Percentiles rank a stretch among this genome's conserved stretches.
These are phyloP conservation scores for Aegle marmelos DNA, from an alignment of 345 rosid species.

Conservation along the genomic window DNA sequence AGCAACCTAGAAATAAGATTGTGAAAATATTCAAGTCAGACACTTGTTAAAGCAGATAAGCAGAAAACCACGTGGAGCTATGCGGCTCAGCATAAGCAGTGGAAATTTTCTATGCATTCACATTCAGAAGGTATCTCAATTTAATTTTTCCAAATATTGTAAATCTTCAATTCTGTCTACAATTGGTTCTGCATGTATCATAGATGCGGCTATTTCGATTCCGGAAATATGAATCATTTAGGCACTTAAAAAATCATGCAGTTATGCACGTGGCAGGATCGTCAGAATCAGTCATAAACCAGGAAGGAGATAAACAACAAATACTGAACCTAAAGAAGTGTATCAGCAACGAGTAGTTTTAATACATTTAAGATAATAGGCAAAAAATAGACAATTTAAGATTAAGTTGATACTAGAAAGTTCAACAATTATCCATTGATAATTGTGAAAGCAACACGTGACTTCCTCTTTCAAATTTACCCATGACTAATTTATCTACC, in stretches of 20 bases:
- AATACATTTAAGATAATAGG: not conserved
- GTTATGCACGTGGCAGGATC: not conserved
- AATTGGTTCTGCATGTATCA: not conserved
- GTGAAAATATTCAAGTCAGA: not conserved
- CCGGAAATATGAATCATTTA: not conserved
- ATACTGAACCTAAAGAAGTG: not conserved
- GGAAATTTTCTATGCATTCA: not conserved
- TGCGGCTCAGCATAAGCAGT: not conserved
- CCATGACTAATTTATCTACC: not conserved
- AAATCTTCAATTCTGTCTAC: not conserved
- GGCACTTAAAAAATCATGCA: not conserved
- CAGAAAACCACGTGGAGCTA: not conserved
- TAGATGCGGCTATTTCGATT: not conserved
- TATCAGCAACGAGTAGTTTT: not conserved
- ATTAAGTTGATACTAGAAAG: not conserved
- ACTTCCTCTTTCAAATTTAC: not conserved
- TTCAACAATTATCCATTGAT: not conserved
- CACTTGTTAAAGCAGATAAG: not conserved
- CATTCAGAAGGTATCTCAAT: not conserved
- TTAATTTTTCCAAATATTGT: not conserved
- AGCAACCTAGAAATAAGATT: conserved; percentile 55
- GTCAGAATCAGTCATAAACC: not conserved
- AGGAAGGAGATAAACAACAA: not conserved
- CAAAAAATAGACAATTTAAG: not conserved
- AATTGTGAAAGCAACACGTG: not conserved